A percentile compares a stretch with the other conserved stretches of the same genome.
Conservation (phyloP, 2,329 filamentous ascomycete species). For the Monilinia fructicola region DNA sequence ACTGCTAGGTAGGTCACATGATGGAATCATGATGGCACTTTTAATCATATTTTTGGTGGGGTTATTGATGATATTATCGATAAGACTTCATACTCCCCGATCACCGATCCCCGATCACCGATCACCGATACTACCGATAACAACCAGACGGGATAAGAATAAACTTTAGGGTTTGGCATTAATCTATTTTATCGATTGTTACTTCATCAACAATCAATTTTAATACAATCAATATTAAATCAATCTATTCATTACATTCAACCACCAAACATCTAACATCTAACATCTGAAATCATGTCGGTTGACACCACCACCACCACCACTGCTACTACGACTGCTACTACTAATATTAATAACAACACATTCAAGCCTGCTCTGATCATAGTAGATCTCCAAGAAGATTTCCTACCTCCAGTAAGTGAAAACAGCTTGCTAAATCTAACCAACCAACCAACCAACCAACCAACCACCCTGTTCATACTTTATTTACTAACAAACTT, state of each 20-base stretch:
- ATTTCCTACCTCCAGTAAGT: slow-evolving; percentile 87
- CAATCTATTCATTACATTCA: neutral
- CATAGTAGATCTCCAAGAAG: slow-evolving; percentile 87
- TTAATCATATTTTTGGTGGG: neutral
- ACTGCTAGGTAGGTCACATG: neutral
- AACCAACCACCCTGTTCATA: neutral
- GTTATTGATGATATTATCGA: neutral
- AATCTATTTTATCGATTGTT: neutral
- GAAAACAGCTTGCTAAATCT: neutral
- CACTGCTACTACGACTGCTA: neutral
- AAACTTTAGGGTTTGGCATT: neutral
- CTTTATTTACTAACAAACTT: neutral
- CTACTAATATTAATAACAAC: neutral
- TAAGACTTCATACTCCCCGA: neutral
- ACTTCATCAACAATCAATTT: slow-evolving; percentile 1
- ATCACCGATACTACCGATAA: too few relatives aligned
- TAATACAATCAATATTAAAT: neutral
- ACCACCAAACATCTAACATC: too few relatives aligned
- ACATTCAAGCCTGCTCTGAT: slow-evolving; percentile 58
- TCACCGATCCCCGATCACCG: too few relatives aligned
- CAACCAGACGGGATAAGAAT: slow-evolving; percentile 2
- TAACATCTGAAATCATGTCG: slow-evolving; percentile 20
- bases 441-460: neutral
- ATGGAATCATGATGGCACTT: neutral
- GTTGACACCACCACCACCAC: neutral